Evolutionary conservation across 2,329 filamentous ascomycete species (phyloP).

Genomic region (Monosporascus sp.): DNA sequence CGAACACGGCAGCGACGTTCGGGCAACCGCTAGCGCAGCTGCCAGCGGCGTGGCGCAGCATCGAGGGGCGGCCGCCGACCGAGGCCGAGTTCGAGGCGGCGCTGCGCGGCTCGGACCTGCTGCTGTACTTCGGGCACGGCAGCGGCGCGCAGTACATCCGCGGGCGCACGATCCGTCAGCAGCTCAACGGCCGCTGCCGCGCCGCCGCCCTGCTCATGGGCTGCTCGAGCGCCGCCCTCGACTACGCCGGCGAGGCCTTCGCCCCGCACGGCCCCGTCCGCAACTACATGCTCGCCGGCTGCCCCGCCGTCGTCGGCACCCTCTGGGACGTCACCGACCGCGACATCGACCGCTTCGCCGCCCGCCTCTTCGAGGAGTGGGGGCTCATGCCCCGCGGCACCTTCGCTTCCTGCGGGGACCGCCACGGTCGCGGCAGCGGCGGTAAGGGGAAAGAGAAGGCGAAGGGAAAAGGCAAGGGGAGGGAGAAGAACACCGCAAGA

Average conservation of each 20-base stretch:
- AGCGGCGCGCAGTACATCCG: constrained; percentile 93
- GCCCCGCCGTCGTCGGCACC: constrained; percentile 82
- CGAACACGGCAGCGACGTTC: constrained; percentile 73
- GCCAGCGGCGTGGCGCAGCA: constrained; percentile 64
- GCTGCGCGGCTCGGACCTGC: constrained; percentile 61
- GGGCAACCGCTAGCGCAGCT: constrained; percentile 60
- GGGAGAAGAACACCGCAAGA: constrained; percentile 5
- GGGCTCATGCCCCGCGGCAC: constrained; percentile 58
- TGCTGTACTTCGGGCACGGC: constrained; percentile 95
- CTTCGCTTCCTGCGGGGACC: constrained; percentile 31
- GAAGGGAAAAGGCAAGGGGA: constrained; percentile 24
- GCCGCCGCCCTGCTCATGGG: constrained; percentile 88
- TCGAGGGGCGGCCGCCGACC: constrained; percentile 63
- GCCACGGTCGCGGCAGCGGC: constrained; percentile 11
- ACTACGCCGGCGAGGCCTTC: constrained; percentile 39
- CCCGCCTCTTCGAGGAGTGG: constrained; percentile 77
- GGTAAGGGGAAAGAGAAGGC: constrained; percentile 22
- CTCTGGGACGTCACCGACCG: constrained; percentile 98
- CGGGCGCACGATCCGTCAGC: constrained; percentile 71
- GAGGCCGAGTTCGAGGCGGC: constrained; percentile 71
- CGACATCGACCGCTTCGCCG: constrained; percentile 91
- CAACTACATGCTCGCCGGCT: constrained; percentile 86
- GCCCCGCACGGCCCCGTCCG: constrained; percentile 87
- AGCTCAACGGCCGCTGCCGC: constrained; percentile 57
- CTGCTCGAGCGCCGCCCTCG: constrained; percentile 49